Evolutionary conservation across 108 stramenopile genomes (phyloP).

Genomic region (Cyclotella kingstonii): DNA sequence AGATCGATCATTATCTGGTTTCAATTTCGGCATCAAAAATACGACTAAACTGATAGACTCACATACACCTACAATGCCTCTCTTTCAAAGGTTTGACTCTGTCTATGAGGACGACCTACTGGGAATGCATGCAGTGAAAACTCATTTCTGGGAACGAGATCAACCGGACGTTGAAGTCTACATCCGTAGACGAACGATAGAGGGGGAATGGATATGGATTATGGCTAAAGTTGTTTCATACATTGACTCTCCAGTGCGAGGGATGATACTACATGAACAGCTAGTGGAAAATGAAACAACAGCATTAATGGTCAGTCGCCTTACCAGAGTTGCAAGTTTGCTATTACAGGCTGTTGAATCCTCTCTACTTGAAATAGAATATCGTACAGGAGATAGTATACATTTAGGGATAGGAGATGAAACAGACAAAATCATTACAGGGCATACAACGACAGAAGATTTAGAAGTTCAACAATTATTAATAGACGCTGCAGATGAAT

Average conservation of each 20-base stretch:
- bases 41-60: neutral
- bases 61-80: constrained; percentile 4
- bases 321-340: constrained; percentile 65
- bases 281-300: constrained; percentile 39
- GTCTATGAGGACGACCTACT: constrained; percentile 79
- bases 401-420: too few species aligned
- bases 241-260: constrained; percentile 69
- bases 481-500: constrained; percentile 34
- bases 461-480: constrained; percentile 63
- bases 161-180: constrained; percentile 73
- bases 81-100: constrained; percentile 52
- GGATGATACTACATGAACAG: constrained; percentile 61
- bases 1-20: neutral
- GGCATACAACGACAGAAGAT: too few species aligned
- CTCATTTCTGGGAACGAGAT: constrained; percentile 82
- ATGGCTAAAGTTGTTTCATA: constrained; percentile 67
- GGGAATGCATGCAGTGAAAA: constrained; percentile 71
- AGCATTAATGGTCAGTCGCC: constrained; percentile 48
- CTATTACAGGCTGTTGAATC: constrained; percentile 70
- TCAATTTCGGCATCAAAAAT: neutral
- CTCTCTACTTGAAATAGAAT: constrained; percentile 25
- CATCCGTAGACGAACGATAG: constrained; percentile 58
- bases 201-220: constrained; percentile 79
- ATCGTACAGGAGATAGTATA: neutral
- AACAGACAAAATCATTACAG: too few species aligned